Evolutionary conservation across 2,329 filamentous ascomycete genomes (phyloP), one percentile per base, ranked within the genome.

Genomic region (Simplicillium sp.): DNA sequence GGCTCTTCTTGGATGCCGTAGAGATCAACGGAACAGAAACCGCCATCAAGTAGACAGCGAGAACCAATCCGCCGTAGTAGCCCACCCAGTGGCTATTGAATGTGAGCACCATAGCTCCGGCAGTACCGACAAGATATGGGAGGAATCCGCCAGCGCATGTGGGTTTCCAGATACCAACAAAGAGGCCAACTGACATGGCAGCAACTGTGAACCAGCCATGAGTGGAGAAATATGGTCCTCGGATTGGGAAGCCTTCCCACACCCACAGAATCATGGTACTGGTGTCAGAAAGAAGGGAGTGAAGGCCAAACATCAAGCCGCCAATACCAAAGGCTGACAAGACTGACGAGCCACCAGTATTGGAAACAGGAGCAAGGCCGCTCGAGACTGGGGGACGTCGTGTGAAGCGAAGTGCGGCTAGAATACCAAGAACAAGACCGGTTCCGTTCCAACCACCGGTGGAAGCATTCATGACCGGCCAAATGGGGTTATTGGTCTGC

Each of bases 201-300:
- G 85, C 74, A 39, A 96, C 77, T 2, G 88, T 96, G 58, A 83
- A 77, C 53, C 86, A 87, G 40, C 89, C 92, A 54, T 97, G 88
- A n/a, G 88, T 87, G 37, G 82, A 87, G 46, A 88, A 79, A 38
- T 92, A 77, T 3, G 92, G 92, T 7, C 92, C 92, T 38, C 84
- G 80, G 33, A 97, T 77, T 12, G 92, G 92, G 54, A 85, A 98
- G 7, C 92, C 92, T 52, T 96, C 88, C 92, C 92, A 98, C 3
- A 87, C 87, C 92, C 92, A 98, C 13, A 89, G 73, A 43, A 97
- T 96, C 88, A 98, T 97, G 40, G 92, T 98, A 67, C 92, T 97
- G 0, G 89, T 94, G 58, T 98, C 92, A 0, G 92, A 96, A 11
- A 98, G 74, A 9, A 98, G 70, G 1, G 89, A 96, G 58, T 97